Evolutionary conservation across 202 grass and related monocot genomes (phyloP).

Genomic region (Setaria viridis): DNA sequence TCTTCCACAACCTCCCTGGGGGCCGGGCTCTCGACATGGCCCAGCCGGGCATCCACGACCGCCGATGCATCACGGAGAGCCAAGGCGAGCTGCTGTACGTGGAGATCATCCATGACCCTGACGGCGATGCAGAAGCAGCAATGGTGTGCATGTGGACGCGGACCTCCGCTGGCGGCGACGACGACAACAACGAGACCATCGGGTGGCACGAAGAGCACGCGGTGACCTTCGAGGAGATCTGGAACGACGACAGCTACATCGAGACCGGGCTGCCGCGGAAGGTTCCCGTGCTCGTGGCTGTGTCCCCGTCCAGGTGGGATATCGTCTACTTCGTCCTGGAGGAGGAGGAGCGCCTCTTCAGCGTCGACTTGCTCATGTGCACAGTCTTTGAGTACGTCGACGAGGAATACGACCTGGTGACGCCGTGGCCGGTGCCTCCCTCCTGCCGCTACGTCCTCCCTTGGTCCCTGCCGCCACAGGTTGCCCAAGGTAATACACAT

Average conservation of each 20-base stretch:
- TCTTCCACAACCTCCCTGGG: not conserved
- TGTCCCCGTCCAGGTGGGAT: not conserved
- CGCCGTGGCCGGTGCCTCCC: not conserved
- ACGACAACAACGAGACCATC: not conserved
- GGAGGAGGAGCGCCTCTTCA: not conserved
- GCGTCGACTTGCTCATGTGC: not conserved
- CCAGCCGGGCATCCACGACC: not conserved
- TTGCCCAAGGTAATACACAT: not conserved
- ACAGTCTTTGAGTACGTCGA: not conserved
- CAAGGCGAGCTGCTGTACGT: not conserved
- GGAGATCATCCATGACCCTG: constrained; percentile 18
- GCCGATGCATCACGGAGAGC: constrained; percentile 14
- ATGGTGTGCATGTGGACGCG: constrained; percentile 10
- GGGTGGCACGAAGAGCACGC: not conserved
- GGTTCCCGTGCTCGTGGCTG: not conserved
- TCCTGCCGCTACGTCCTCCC: constrained; percentile 22
- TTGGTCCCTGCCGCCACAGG: not conserved
- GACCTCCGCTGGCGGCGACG: not conserved
- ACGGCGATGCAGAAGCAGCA: not conserved
- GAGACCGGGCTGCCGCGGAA: not conserved
- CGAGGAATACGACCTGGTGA: not conserved
- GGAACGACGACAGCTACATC: constrained; percentile 10
- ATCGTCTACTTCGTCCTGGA: not conserved
- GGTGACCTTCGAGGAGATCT: constrained; percentile 6
- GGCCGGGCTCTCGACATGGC: not conserved